Base-by-base conservation (phyloP, 129 eudicot genomes). In the Gnaphalium uliginosum region DNA sequence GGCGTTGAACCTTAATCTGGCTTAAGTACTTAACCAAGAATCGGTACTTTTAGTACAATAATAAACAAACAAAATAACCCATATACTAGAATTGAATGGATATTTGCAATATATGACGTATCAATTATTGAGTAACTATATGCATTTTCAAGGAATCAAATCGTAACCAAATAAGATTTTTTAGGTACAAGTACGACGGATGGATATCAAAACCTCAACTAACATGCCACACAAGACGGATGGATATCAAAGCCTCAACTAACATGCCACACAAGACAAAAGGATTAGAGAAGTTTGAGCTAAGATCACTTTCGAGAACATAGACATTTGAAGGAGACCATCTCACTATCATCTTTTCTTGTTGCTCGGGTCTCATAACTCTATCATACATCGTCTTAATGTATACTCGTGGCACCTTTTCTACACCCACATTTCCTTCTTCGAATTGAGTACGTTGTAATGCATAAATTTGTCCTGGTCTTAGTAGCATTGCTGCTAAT, bases 281-380 rank as follows among this genome's bases (percentile, higher is more conserved):
- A n/a, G n/a, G n/a, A 64, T 84, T 74, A 27, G 96, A 89, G 83
- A 92, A 87, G 74, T 86, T 86, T 21, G 92, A 94, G 72, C 89
- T 87, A 78, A 89, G 98, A 70, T 92, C 98, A 57, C 85, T 89
- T 60, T 89, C 98, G 75, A 92, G 10, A 18, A 51, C 77, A 53
- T 84, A 87, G 0, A 87, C 90, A 56, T 74, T 56, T 1, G 79
- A 41, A 39, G 96, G 98, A 22, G 81, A n/a, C 98, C 96, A 92
- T 74, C 78, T 85, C 67, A 79, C 83, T 37, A 87, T 89, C 98
- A 89, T 87, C 0, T 56, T 81, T 1, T 92, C 94, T 81, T 89
- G 98, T 81, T 89, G 98, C 48, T 86, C 81, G 2, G 86, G 87
- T 66, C 79, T 87, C 5, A 92, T 5, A 5, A 87, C 87, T 67